These are phyloP conservation scores for Apiospora sp. DNA, from an alignment of 2,329 filamentous ascomycete species.

Conservation along the genomic window DNA sequence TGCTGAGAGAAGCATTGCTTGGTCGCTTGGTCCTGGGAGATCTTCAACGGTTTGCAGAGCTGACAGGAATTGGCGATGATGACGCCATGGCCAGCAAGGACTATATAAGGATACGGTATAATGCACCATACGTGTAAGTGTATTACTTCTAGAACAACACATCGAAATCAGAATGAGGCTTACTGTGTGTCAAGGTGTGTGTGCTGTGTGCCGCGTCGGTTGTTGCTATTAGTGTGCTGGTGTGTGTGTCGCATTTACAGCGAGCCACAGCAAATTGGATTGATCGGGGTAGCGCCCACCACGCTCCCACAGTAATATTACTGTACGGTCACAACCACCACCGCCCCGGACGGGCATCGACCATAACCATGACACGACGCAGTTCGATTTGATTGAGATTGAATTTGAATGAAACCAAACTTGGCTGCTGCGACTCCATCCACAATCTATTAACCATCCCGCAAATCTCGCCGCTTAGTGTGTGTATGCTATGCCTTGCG, in stretches of 20 bases:
- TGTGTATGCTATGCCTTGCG: background rate
- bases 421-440: conserved; percentile 5
- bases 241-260: conserved; percentile 4
- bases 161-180: background rate
- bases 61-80: background rate
- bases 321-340: background rate
- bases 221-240: background rate
- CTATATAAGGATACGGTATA: background rate
- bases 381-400: background rate
- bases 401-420: conserved; percentile 1
- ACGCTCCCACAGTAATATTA: background rate
- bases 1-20: background rate
- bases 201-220: no score
- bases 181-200: background rate
- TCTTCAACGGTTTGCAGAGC: background rate
- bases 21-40: background rate
- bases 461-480: background rate
- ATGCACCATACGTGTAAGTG: background rate
- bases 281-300: background rate
- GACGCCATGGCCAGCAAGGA: background rate
- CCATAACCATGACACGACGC: background rate
- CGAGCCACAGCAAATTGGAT: conserved; percentile 1
- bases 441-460: conserved; percentile 5
- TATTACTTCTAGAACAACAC: background rate
- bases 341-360: background rate